Percentiles rank a stretch among this genome's conserved stretches.
These are phyloP conservation scores for Lactifluus volemus DNA, from an alignment of 768 basidiomycete species.

Conservation along the genomic window DNA sequence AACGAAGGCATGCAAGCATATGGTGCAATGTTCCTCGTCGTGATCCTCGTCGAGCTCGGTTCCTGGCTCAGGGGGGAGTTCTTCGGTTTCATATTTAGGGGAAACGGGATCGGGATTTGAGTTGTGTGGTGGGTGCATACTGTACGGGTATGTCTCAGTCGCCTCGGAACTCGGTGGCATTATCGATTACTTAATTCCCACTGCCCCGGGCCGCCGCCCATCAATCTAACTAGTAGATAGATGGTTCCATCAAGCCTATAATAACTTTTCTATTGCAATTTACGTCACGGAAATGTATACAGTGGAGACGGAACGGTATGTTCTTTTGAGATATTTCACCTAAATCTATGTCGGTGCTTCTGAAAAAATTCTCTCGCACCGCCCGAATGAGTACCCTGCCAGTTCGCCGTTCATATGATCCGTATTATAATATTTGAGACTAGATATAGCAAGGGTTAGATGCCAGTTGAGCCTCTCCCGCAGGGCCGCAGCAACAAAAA, in stretches of 20 bases:
- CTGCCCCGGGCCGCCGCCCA: neutral
- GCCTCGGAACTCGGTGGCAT: neutral
- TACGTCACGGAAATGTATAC: neutral
- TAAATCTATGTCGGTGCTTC: neutral
- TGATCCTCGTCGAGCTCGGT: conserved; percentile 42
- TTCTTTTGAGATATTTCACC: neutral
- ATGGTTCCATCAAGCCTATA: neutral
- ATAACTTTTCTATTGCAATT: neutral
- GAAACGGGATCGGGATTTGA: neutral
- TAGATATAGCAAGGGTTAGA: neutral
- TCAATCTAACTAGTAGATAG: too few species aligned
- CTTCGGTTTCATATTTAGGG: neutral
- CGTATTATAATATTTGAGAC: neutral
- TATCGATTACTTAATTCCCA: neutral
- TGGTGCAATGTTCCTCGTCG: conserved; percentile 64
- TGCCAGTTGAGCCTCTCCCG: neutral
- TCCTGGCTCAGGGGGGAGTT: neutral
- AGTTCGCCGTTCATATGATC: neutral
- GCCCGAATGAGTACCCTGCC: neutral
- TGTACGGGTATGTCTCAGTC: too few species aligned
- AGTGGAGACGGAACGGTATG: neutral
- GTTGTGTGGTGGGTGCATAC: too few species aligned
- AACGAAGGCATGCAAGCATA: conserved; percentile 69
- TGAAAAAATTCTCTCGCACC: neutral
- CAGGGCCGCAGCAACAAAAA: neutral